Evolutionary conservation across 2,329 filamentous ascomycete species (phyloP), one percentile per base, ranked within the genome.

Genomic region (Neoascochyta sp.): DNA sequence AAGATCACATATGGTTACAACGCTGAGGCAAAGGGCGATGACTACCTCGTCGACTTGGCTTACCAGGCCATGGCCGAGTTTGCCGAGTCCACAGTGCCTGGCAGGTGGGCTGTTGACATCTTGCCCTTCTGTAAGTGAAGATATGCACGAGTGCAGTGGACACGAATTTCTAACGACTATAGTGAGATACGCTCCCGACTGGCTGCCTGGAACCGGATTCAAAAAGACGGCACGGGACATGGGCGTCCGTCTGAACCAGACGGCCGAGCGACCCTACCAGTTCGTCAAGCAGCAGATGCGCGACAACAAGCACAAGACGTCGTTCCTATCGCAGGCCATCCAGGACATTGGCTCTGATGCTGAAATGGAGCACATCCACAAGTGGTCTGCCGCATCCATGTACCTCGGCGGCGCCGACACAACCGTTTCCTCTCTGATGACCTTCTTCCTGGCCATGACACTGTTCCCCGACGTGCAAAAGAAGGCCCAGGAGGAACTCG

Each of bases 371-470:
- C 39, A 35, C 7, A 52, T 57, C 9, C 52, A 57, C 24, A 70
- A 69, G 34, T 71, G 65, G 63, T 51, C 67, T 0, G 63, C 69
- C 0, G 47, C 57, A 6, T 62, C 66, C 1, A 42, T 73, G 28
- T 73, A 69, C 24, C 45, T 55, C 0, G 70, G 59, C 3, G 69
- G 66, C n/a, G 72, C 64, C 3, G 64, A 69, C 2, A 68, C 60
- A 3, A 73, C 64, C 1, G 64, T 69, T 1, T 67, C 60, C 0
- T 54, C 65, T 0, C 35, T 71, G 3, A 46, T 54, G 26, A 53
- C 43, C 0, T 76, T 77, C 46, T 62, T 73, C 12, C 62, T 78
- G 0, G 73, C 72, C 0, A 76, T 76, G 53, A 67, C 64, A 10
- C 55, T 73, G 6, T 73, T 70, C 20, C 69, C 69, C 0, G 48